Base-by-base conservation (phyloP, 2,329 filamentous ascomycete species). In the Penicillium decumbens region DNA sequence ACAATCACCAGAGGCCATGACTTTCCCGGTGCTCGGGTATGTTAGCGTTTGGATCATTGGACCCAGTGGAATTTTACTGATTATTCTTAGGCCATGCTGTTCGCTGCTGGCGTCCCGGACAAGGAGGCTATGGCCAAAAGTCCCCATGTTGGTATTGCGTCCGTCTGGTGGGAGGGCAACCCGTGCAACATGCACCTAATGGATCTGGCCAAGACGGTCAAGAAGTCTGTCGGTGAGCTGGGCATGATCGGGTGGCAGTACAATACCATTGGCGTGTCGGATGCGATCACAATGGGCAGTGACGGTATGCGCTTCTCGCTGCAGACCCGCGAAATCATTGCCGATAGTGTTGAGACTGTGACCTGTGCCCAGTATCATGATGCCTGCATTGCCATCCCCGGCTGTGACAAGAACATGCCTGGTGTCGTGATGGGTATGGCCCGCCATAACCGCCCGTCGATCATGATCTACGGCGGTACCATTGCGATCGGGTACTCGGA, bases 401-500 rank as follows among this genome's bases (percentile, higher is more conserved):
- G 91, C 9, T 96, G 91, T 69, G 91, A 96, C 75, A 96, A 96
- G 80, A 96, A 96, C 70, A 96, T 96, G 92, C 91, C 91, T 0
- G 91, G 91, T 56, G 86, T 88, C 13, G 78, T 93, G 55, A 95
- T 95, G 85, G 90, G 88, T 0, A 90, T 93, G 65, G 89, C 88
- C 12, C 82, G 92, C 49, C 89, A 95, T 72, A 96, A 96, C 72
- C 81, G 92, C 8, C 92, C 92, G 3, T 93, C 89, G 41, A 77
- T 96, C 66, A 95, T 96, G 90, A 86, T 97, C 51, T 97, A 96
- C 68, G 92, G 92, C 43, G 92, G 92, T 33, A 88, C 89, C 13
- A 96, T 95, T 63, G 83, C 84, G 64, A 89, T 89, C 54, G 92
- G 91, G n/a, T 88, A 89, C 70, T 91, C 86, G 0, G 74, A 81